phyloP scores from a whole-genome alignment of 345 rosid species.

The Populus davidiana region DNA sequence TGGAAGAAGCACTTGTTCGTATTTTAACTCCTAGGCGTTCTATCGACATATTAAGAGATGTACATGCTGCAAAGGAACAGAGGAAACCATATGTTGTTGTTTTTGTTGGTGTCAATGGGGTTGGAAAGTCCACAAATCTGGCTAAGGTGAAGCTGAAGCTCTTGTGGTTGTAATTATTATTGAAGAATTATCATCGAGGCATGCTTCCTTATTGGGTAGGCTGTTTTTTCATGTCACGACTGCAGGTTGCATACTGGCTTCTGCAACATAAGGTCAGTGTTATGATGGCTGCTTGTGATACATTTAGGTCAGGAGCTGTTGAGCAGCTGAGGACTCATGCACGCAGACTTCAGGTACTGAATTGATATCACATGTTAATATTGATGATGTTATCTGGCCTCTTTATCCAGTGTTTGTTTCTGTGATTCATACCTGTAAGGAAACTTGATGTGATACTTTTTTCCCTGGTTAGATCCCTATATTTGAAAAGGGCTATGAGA shows the following conservation, averaged over 20 bases:
- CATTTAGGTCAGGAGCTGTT: slow-evolving; percentile 98
- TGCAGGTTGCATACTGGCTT: slow-evolving; percentile 97
- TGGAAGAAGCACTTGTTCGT: slow-evolving; percentile 96
- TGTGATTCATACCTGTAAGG: neutral
- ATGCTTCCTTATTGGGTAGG: neutral
- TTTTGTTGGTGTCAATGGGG: slow-evolving; percentile 98
- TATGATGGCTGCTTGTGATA: slow-evolving; percentile 99
- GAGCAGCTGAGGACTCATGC: slow-evolving; percentile 98
- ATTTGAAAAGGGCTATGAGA: slow-evolving; percentile 96
- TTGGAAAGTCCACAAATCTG: slow-evolving; percentile 95
- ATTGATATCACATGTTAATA: neutral
- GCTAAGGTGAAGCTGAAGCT: slow-evolving; percentile 57
- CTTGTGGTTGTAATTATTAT: neutral
- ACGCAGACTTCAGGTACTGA: slow-evolving; percentile 82
- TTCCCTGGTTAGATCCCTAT: slow-evolving; percentile 65
- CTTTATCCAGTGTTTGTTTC: neutral
- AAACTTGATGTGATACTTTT: neutral
- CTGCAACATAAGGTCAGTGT: slow-evolving; percentile 81
- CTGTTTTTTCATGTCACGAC: slow-evolving; percentile 4
- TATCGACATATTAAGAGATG: slow-evolving; percentile 90
- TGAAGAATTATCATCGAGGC: slow-evolving; percentile 1
- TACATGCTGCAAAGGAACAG: slow-evolving; percentile 89
- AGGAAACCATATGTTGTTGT: slow-evolving; percentile 90
- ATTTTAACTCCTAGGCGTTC: slow-evolving; percentile 97
- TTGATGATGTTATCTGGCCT: neutral